Percentiles rank a stretch among this genome's conserved stretches.
phyloP scores from a whole-genome alignment of 495 filamentous ascomycete genomes.

The Apiosordaria backusii region DNA sequence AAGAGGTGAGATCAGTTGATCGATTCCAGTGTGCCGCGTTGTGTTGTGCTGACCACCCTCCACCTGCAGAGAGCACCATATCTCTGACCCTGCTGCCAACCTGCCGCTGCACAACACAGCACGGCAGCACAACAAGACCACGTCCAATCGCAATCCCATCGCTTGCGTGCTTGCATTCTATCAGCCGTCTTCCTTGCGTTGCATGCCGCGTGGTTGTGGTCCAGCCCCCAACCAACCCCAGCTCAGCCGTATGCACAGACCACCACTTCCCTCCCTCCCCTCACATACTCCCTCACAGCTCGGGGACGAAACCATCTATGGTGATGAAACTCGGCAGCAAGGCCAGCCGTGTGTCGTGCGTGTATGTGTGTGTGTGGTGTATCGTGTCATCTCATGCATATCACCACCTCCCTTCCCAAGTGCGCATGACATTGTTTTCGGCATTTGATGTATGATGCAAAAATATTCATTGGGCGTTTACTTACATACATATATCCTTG shows the following conservation, averaged over 20 bases:
- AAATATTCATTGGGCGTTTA: too few species aligned
- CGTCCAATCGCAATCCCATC: neutral
- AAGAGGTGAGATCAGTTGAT: neutral
- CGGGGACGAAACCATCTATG: too few species aligned
- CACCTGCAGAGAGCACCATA: neutral
- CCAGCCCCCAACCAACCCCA: neutral
- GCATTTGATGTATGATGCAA: too few species aligned
- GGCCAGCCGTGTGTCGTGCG: neutral
- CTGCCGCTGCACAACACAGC: neutral
- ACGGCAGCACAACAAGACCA: neutral
- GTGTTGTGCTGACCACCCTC: neutral
- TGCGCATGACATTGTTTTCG: neutral
- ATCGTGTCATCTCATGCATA: neutral
- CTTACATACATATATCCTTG: too few species aligned
- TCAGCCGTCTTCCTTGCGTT: neutral
- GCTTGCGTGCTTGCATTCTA: neutral
- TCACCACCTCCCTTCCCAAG: neutral
- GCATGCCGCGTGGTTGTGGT: neutral
- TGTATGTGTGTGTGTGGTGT: too few species aligned
- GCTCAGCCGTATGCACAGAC: neutral
- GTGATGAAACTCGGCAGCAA: neutral
- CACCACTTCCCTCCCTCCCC: neutral
- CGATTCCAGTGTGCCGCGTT: neutral
- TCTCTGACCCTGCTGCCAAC: neutral
- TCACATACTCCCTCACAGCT: neutral